A percentile compares a stretch with the other conserved stretches of the same genome.
phyloP scores from a whole-genome alignment of 2,329 filamentous ascomycete genomes.

The Calonectria crousiana region DNA sequence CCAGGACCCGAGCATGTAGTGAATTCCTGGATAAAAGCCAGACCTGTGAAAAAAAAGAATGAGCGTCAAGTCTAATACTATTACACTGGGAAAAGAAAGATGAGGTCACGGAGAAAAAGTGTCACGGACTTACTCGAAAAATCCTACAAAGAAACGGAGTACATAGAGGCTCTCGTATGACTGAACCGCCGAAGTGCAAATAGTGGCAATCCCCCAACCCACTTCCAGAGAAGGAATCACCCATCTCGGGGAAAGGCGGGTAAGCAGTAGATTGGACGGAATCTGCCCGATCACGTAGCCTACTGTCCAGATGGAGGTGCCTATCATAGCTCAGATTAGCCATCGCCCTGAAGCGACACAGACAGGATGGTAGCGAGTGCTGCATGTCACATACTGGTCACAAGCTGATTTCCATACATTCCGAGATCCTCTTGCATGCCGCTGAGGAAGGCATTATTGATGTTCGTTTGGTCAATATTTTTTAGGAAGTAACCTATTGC shows the following conservation, averaged over 20 bases:
- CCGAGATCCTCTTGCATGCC: slow-evolving; percentile 40
- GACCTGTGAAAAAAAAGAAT: slow-evolving; percentile 1
- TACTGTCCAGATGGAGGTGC: slow-evolving; percentile 32
- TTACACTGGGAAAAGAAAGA: not conserved
- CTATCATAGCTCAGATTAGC: not conserved
- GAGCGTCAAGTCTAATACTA: not conserved
- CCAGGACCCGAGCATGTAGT: slow-evolving; percentile 40
- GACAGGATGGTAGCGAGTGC: not conserved
- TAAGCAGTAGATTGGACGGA: slow-evolving; percentile 29
- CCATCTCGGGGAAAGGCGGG: slow-evolving; percentile 32
- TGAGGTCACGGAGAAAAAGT: not conserved
- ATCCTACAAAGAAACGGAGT: slow-evolving; percentile 29
- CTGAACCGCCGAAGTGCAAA: slow-evolving; percentile 29
- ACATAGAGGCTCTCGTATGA: slow-evolving; percentile 26
- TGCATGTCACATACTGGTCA: slow-evolving; percentile 31
- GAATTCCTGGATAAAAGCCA: slow-evolving; percentile 33
- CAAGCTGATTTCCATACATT: slow-evolving; percentile 38
- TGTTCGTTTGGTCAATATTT: slow-evolving; percentile 54
- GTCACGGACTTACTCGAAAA: slow-evolving; percentile 30
- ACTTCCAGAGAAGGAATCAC: slow-evolving; percentile 33
- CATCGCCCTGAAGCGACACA: no score
- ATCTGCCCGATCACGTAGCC: slow-evolving; percentile 36
- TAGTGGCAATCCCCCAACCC: slow-evolving; percentile 32
- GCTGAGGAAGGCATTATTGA: slow-evolving; percentile 52
- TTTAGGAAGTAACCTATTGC: slow-evolving; percentile 51